Evolutionary conservation across 768 basidiomycete species (phyloP).

Genomic region (Dacryopinax primogenitus): DNA sequence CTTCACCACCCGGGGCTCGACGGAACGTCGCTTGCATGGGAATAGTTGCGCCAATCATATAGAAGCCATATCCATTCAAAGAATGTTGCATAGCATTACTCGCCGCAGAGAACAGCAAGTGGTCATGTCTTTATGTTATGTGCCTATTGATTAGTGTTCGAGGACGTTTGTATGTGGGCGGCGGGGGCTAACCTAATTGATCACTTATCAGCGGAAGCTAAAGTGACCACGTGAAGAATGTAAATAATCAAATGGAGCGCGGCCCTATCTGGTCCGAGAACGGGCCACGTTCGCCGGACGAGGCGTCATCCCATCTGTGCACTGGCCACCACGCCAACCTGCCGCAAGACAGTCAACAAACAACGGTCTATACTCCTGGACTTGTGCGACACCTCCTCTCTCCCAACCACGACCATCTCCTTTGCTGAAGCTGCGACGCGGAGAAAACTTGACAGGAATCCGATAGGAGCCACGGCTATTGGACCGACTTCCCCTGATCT

Average conservation of each 20-base stretch:
- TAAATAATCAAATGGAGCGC: slow-evolving; percentile 4
- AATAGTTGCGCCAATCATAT: too few species aligned
- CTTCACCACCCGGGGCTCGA: too few species aligned
- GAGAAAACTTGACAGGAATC: slow-evolving; percentile 2
- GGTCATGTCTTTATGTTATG: too few species aligned
- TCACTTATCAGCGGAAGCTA: not conserved
- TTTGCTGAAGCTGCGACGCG: not conserved
- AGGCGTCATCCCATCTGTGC: not conserved
- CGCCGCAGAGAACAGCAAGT: too few species aligned
- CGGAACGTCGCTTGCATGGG: too few species aligned
- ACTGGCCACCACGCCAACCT: not conserved
- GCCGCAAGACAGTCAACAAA: slow-evolving; percentile 5
- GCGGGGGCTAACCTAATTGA: not conserved
- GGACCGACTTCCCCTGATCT: not conserved
- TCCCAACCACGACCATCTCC: not conserved
- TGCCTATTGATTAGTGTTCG: too few species aligned
- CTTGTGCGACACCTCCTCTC: not conserved
- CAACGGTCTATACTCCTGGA: not conserved
- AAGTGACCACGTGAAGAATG: not conserved
- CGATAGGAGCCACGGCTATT: not conserved
- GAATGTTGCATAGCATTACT: too few species aligned
- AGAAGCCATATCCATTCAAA: too few species aligned
- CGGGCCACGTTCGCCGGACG: not conserved
- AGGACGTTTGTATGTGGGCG: too few species aligned
- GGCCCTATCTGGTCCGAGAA: not conserved